Evolutionary conservation across 495 filamentous ascomycete genomes (phyloP).

Genomic region (Neurospora tetraspora): DNA sequence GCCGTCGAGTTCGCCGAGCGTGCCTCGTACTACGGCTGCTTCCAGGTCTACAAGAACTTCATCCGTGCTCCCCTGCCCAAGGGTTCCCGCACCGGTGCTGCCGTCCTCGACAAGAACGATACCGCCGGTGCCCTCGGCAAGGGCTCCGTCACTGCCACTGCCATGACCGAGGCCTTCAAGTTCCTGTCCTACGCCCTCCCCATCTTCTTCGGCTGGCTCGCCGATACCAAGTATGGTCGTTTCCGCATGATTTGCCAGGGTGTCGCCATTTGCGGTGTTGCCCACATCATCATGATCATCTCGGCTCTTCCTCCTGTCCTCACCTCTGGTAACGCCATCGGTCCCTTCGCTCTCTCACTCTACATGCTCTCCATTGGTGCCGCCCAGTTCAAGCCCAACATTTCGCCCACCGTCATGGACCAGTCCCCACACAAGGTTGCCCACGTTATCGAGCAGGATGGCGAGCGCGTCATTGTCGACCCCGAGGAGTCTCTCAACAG

Average conservation of each 20-base stretch:
- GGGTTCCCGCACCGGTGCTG: conserved; percentile 48
- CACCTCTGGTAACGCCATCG: conserved; percentile 43
- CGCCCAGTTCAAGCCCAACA: conserved; percentile 55
- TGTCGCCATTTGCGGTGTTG: conserved; percentile 47
- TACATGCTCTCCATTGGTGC: conserved; percentile 49
- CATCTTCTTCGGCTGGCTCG: conserved; percentile 49
- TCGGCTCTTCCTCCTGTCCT: conserved; percentile 48
- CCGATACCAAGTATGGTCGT: conserved; percentile 46
- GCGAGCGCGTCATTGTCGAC: conserved; percentile 68
- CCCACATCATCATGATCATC: conserved; percentile 52
- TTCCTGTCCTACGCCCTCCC: conserved; percentile 51
- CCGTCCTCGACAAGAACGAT: conserved; percentile 37
- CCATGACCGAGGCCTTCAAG: conserved; percentile 44
- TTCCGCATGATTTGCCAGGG: conserved; percentile 54
- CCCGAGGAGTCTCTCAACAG: conserved; percentile 64
- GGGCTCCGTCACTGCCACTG: conserved; percentile 47
- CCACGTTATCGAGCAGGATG: conserved; percentile 53
- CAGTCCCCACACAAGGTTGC: conserved; percentile 49
- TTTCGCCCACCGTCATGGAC: conserved; percentile 60
- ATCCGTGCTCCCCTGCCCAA: conserved; percentile 42
- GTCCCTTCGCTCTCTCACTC: conserved; percentile 46
- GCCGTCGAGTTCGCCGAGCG: conserved; percentile 50
- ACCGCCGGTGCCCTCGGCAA: conserved; percentile 50
- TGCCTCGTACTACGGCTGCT: conserved; percentile 47
- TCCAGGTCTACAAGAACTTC: conserved; percentile 51